A percentile compares a stretch with the other conserved stretches of the same genome.
These are phyloP conservation scores for Wickerhamiella allomyrinae DNA, from an alignment of 805 yeast species.

Conservation along the genomic window DNA sequence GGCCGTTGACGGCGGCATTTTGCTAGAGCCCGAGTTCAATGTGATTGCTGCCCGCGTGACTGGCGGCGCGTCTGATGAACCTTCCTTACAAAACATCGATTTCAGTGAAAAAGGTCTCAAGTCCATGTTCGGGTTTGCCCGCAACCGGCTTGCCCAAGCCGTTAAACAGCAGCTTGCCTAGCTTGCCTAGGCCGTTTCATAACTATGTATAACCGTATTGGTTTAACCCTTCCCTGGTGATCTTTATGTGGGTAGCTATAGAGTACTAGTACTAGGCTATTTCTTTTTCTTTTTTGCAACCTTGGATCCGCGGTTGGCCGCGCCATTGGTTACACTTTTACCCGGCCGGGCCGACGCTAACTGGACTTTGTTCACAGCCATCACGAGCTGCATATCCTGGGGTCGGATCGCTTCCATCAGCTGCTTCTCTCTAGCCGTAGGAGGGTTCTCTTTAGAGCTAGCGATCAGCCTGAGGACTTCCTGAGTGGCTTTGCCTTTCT, in stretches of 20 bases:
- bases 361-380: constrained; percentile 8
- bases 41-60: constrained; percentile 84
- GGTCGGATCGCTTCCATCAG: constrained; percentile 7
- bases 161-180: constrained; percentile 27
- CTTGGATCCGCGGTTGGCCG: constrained; percentile 5
- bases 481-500: constrained; percentile 73
- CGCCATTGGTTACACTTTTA: constrained; percentile 1
- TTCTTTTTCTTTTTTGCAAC: neutral
- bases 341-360: neutral
- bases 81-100: constrained; percentile 27
- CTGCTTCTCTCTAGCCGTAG: constrained; percentile 3
- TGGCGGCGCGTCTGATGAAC: constrained; percentile 64
- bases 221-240: too few relatives aligned
- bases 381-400: constrained; percentile 6
- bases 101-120: constrained; percentile 37
- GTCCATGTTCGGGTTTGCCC: constrained; percentile 80
- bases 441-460: constrained; percentile 23
- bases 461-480: constrained; percentile 50
- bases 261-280: neutral
- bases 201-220: too few relatives aligned
- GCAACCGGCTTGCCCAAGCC: constrained; percentile 47
- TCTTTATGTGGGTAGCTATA: too few relatives aligned
- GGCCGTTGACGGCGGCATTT: constrained; percentile 83
- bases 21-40: constrained; percentile 78
- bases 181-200: too few relatives aligned